A percentile compares a stretch with the other conserved stretches of the same genome.
Conservation (phyloP, 352 stramenopile genomes). For the Pythium apleroticum region DNA sequence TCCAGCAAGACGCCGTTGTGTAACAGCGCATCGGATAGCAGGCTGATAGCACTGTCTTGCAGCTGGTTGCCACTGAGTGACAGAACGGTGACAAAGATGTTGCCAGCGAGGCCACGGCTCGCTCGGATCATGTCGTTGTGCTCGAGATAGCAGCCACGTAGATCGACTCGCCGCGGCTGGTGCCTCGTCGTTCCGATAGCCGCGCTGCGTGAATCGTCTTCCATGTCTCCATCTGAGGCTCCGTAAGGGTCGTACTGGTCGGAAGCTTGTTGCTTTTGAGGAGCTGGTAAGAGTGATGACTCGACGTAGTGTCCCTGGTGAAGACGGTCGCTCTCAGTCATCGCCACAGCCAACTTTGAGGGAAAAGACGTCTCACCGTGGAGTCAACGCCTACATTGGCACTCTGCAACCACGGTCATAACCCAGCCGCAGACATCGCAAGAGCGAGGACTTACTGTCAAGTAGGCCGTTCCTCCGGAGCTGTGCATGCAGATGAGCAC, state of each 20-base stretch:
- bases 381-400: constrained; percentile 27
- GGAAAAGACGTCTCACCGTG: constrained; percentile 1
- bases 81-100: constrained; percentile 64
- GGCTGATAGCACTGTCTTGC: constrained; percentile 44
- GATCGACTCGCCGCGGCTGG: constrained; percentile 31
- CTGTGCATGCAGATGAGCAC: constrained; percentile 51
- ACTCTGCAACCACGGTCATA: constrained; percentile 26
- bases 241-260: not conserved
- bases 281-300: not conserved
- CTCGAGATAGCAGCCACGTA: constrained; percentile 57
- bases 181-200: not conserved
- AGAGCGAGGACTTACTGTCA: constrained; percentile 35
- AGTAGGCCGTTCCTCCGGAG: constrained; percentile 35
- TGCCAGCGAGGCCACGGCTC: constrained; percentile 41
- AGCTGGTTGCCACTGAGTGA: constrained; percentile 72
- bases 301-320: constrained; percentile 9
- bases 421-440: not conserved
- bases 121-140: constrained; percentile 43
- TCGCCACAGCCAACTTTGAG: not conserved
- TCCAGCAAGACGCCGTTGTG: constrained; percentile 51
- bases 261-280: not conserved
- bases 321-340: not conserved
- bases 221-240: not conserved
- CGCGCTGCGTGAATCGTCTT: not conserved
- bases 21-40: constrained; percentile 53